Evolutionary conservation across 2,329 filamentous ascomycete species (phyloP), one percentile per base, ranked within the genome.

Genomic region (Cercospora brassicicola): DNA sequence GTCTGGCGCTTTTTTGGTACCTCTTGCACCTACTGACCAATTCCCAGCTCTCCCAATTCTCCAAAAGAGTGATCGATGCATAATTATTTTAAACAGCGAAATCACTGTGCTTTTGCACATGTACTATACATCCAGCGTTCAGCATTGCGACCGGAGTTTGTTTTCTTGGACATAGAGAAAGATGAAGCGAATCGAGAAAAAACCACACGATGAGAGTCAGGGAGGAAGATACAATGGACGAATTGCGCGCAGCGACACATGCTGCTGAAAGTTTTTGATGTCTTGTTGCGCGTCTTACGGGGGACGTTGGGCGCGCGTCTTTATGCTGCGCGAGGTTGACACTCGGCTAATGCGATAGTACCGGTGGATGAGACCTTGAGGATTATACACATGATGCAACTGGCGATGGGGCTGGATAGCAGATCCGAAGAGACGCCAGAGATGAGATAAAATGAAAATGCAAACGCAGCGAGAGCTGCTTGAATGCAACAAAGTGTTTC

Each of bases 11-110:
- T 55, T 20, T 60, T 10, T 60, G n/a, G 18, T 23, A 23, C 10
- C 63, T 77, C 74, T 4, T 76, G 76, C 23, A 76, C 74, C 15
- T 30, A 61, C 59, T 61, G 33, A 42, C 59, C 33, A n/a, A 61
- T 26, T 15, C 42, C 30, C 36, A 61, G 59, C 48, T 64, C 62
- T 39, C 62, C 62, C 23, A 33, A 51, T 36, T 56, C 48, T n/a
- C 62, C 62, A n/a, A 64, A 64, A 42, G 48, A 64, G 13, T 61
- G 31, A 61, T 59, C 15, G 36, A 28, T 59, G 30, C 33, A 59
- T 33, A 28, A 59, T 59, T 59, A 20, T 59, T 59, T 55, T 30
- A 23, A 28, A 55, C 48, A 55, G 48, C 48, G 48, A 55, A 23
- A 55, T 55, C 23, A 28, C 13, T n/a, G 48, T 55, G 56, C 26